Evolutionary conservation across 805 yeast genomes (phyloP).

Genomic region (Cyberlindnera japonica): DNA sequence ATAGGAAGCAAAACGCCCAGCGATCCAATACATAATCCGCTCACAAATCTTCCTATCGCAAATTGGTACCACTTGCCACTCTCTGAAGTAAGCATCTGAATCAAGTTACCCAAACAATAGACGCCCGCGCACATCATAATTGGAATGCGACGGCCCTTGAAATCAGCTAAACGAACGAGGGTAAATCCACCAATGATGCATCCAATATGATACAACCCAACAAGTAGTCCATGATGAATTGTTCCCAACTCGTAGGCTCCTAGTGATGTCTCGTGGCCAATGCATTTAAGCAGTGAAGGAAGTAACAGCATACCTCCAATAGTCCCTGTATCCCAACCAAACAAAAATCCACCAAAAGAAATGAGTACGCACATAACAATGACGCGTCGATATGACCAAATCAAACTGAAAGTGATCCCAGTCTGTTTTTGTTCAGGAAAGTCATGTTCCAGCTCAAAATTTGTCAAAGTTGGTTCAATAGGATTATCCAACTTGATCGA

Average conservation of each 20-base stretch:
- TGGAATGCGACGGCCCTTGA: conserved; percentile 56
- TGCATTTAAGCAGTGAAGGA: conserved; percentile 50
- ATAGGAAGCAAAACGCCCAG: conserved; percentile 70
- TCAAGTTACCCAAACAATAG: conserved; percentile 54
- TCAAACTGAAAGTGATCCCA: neutral
- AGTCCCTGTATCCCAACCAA: conserved; percentile 76
- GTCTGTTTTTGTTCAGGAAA: neutral
- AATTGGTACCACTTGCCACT: conserved; percentile 55
- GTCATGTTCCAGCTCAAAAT: neutral
- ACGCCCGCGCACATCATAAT: conserved; percentile 49
- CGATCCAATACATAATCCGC: conserved; percentile 73
- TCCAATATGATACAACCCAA: conserved; percentile 60
- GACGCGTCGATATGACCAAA: conserved; percentile 10
- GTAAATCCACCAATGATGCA: conserved; percentile 66
- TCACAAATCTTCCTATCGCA: conserved; percentile 57
- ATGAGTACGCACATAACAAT: conserved; percentile 40
- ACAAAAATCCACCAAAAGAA: conserved; percentile 67
- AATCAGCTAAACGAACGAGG: conserved; percentile 54
- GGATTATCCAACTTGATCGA: no score
- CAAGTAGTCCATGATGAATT: conserved; percentile 39
- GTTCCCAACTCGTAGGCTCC: conserved; percentile 25
- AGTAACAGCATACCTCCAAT: conserved; percentile 64
- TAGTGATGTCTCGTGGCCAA: conserved; percentile 42
- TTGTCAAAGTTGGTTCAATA: neutral
- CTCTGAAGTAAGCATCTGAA: conserved; percentile 51